Evolutionary conservation across 2,329 filamentous ascomycete genomes (phyloP), one percentile per base, ranked within the genome.

Genomic region (Basipetospora chlamydospora): DNA sequence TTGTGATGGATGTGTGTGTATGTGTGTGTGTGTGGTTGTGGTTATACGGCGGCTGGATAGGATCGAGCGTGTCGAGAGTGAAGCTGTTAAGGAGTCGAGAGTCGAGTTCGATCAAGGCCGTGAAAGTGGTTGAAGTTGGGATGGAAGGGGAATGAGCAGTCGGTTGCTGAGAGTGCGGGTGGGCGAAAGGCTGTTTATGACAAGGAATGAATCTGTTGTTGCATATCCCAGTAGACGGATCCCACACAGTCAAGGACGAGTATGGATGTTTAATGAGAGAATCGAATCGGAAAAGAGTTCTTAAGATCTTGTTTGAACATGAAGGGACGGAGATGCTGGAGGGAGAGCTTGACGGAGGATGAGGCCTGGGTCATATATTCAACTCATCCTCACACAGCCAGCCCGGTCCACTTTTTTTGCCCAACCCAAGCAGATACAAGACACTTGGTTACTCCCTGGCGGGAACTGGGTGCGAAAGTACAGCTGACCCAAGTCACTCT

Each of bases 1-100:
- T 73, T 46, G 53, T 60, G 53, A 42, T 18, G 29, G 34, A 25
- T 32, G n/a, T 37, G 39, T 39, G 15, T 42, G 38, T n/a, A 9
- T 13, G 10, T 30, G 28, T 8, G 18, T 32, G 29, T 3, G 16
- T 12, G 16, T 33, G 17, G 30, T 16, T 15, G 28, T 7, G 8
- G 4, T 17, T n/a, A n/a, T n/a, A n/a, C n/a, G n/a, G n/a, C n/a
- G n/a, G n/a, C n/a, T n/a, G n/a, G n/a, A n/a, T n/a, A n/a, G n/a
- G n/a, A n/a, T n/a, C n/a, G n/a, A n/a, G n/a, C n/a, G n/a, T n/a
- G 22, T 6, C 6, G 22, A 23, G 22, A 23, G 22, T 11, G 22
- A 23, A 23, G 22, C 22, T 23, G n/a, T n/a, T n/a, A n/a, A n/a
- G n/a, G 28, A 17, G 20, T 16, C 20, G 20, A 31, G 16, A 31